phyloP scores from a whole-genome alignment of 768 basidiomycete genomes.

The Termitomyces sp. region DNA sequence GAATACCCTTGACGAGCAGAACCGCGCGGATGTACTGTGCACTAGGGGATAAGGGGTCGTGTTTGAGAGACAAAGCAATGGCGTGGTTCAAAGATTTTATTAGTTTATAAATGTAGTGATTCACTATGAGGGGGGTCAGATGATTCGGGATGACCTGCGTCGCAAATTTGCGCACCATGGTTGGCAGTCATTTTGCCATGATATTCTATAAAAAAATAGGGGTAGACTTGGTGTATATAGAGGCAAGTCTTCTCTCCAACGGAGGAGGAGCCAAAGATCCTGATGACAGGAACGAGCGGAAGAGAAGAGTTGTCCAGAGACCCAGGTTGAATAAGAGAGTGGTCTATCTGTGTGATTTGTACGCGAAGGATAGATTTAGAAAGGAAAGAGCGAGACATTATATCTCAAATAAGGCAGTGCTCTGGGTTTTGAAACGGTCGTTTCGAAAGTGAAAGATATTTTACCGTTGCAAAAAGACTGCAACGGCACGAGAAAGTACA shows the following conservation, averaged over 20 bases:
- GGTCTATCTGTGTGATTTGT: constrained; percentile 60
- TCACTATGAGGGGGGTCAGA: constrained; percentile 47
- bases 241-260: constrained; percentile 76
- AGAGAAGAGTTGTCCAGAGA: constrained; percentile 62
- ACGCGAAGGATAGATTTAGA: constrained; percentile 27
- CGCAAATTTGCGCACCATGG: constrained; percentile 41
- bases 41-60: constrained; percentile 55
- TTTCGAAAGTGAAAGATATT: too few relatives aligned
- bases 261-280: constrained; percentile 85
- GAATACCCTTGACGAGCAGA: constrained; percentile 87
- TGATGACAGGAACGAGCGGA: constrained; percentile 70
- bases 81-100: constrained; percentile 81
- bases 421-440: too few relatives aligned
- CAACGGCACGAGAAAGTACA: too few relatives aligned
- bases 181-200: constrained; percentile 57
- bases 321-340: constrained; percentile 54
- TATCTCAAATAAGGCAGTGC: too few relatives aligned
- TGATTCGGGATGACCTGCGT: not conserved
- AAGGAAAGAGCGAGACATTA: not conserved
- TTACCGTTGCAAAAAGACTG: too few relatives aligned
- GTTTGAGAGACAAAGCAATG: constrained; percentile 76
- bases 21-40: constrained; percentile 72
- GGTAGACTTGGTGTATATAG: constrained; percentile 91
- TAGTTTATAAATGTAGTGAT: constrained; percentile 64
- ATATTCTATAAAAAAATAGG: constrained; percentile 92